Percentiles rank a stretch among this genome's conserved stretches.
These are phyloP conservation scores for Cyathus olla DNA, from an alignment of 1,284 basidiomycete genomes.

Conservation along the genomic window DNA sequence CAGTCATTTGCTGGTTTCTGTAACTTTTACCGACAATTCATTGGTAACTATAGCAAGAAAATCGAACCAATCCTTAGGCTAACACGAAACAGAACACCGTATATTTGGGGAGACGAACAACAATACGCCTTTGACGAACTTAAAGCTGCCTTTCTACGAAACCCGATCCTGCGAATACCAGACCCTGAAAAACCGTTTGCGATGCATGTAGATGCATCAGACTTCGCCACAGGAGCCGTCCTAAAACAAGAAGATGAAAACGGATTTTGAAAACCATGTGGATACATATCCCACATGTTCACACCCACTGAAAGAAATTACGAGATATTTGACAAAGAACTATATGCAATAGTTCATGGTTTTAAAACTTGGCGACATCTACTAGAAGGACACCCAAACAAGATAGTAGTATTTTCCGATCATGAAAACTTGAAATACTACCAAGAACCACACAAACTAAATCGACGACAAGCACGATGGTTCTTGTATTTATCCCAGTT, in stretches of 20 bases:
- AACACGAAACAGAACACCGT: too few relatives aligned
- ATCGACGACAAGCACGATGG: constrained; percentile 1
- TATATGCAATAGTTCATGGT: constrained; percentile 8
- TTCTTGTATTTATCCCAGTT: constrained; percentile 1
- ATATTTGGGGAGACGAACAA: too few relatives aligned
- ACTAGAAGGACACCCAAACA: neutral
- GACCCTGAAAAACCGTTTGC: neutral
- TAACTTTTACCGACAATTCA: too few relatives aligned
- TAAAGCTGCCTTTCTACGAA: neutral
- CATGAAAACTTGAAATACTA: constrained; percentile 5
- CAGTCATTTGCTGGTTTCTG: too few relatives aligned
- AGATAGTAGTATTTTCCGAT: constrained; percentile 6
- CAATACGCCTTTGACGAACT: constrained; percentile 2
- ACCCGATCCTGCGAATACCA: neutral
- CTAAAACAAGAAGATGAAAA: neutral
- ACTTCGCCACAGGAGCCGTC: neutral
- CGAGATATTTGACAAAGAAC: constrained; percentile 16
- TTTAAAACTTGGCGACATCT: constrained; percentile 12
- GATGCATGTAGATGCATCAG: neutral
- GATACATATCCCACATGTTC: constrained; percentile 6
- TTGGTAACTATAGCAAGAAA: too few relatives aligned
- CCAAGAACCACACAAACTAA: neutral
- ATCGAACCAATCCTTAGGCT: too few relatives aligned
- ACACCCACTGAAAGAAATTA: constrained; percentile 8
- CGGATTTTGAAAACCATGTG: constrained; percentile 3